These are phyloP conservation scores for Aspergillus cavernicola DNA, from an alignment of 495 filamentous ascomycete genomes.

Conservation along the genomic window DNA sequence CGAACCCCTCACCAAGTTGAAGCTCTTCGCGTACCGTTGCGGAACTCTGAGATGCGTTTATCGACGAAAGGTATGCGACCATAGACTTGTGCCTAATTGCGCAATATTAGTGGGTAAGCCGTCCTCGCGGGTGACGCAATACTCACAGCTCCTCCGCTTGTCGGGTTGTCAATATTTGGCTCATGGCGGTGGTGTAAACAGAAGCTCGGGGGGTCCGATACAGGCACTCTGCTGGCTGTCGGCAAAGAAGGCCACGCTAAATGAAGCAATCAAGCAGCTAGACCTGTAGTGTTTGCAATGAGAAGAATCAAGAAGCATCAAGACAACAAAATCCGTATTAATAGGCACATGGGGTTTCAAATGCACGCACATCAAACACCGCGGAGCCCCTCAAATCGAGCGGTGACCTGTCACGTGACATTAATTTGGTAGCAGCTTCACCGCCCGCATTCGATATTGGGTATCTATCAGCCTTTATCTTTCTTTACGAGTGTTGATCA, in stretches of 20 bases:
- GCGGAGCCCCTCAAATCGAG: neutral
- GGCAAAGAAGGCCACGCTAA: neutral
- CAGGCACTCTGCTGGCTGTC: neutral
- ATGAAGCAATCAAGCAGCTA: neutral
- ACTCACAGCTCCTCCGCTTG: slow-evolving; percentile 85
- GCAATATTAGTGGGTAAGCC: slow-evolving; percentile 15
- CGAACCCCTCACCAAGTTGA: slow-evolving; percentile 64
- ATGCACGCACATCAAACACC: neutral
- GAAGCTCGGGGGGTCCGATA: neutral
- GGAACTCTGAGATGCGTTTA: slow-evolving; percentile 60
- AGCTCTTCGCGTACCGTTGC: slow-evolving; percentile 54
- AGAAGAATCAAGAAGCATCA: neutral
- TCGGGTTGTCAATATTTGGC: slow-evolving; percentile 64
- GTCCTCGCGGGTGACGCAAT: slow-evolving; percentile 24
- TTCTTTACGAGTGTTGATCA: no score
- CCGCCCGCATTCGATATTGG: no score
- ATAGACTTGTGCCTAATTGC: slow-evolving; percentile 77
- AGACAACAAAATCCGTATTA: neutral
- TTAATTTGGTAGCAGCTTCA: neutral
- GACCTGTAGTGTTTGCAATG: neutral
- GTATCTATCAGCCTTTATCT: no score
- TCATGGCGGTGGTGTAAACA: slow-evolving; percentile 44
- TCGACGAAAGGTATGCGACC: slow-evolving; percentile 75
- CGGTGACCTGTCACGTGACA: neutral
- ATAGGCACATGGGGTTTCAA: neutral